These are phyloP conservation scores for Xylaria sp. DNA, from an alignment of 2,329 filamentous ascomycete genomes.

Conservation along the genomic window DNA sequence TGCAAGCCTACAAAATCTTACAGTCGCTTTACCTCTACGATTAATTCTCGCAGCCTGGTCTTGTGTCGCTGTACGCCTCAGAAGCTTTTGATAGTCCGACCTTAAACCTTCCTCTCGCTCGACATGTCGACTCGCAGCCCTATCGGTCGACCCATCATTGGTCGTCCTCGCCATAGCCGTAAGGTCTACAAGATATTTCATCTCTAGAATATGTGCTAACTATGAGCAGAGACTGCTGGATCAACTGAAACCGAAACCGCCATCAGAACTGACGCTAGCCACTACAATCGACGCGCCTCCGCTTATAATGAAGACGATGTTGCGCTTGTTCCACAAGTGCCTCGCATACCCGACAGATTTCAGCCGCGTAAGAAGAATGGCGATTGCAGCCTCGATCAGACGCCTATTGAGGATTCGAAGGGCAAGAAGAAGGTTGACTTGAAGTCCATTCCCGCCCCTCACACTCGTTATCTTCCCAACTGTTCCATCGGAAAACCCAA, in stretches of 20 bases:
- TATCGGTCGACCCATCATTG: conserved; percentile 19
- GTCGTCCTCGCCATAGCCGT: conserved; percentile 31
- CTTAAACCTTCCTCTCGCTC: background rate
- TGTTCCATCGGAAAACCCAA: conserved; percentile 36
- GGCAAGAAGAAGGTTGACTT: background rate
- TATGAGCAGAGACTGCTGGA: conserved; percentile 7
- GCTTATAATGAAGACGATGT: conserved; percentile 5
- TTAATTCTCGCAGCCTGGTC: background rate
- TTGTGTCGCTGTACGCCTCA: background rate
- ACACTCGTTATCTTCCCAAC: conserved; percentile 38
- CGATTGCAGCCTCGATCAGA: background rate
- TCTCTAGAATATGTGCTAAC: conserved; percentile 4
- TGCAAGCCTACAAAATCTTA: background rate
- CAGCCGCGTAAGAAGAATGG: background rate
- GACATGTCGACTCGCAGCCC: conserved; percentile 30
- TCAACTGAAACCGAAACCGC: background rate
- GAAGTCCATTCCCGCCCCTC: conserved; percentile 3
- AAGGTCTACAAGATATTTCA: conserved; percentile 2
- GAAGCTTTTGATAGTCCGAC: background rate
- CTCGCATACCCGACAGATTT: conserved; percentile 30
- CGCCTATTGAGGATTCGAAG: background rate
- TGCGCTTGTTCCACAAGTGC: conserved; percentile 23
- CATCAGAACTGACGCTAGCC: background rate
- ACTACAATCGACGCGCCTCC: background rate
- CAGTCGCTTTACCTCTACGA: background rate